phyloP scores from a whole-genome alignment of 2,329 filamentous ascomycete species.

The Colletotrichum acutatum region DNA sequence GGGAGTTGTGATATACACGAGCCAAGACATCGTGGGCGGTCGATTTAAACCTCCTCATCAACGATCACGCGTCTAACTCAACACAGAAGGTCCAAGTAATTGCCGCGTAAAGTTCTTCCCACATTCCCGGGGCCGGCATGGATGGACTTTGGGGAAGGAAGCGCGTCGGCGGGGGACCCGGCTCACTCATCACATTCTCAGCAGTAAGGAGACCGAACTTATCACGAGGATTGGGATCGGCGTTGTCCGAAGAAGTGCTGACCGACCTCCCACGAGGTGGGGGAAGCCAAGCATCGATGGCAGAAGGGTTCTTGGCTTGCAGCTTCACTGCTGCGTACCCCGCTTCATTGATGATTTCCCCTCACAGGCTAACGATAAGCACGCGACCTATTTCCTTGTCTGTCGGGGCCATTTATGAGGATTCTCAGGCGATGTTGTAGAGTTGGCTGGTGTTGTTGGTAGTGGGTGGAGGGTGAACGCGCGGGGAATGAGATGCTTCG shows the following conservation, averaged over 20 bases:
- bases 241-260: conserved; percentile 11
- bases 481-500: neutral
- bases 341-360: conserved; percentile 10
- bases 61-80: conserved; percentile 9
- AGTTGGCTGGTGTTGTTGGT: neutral
- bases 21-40: neutral
- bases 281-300: conserved; percentile 17
- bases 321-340: conserved; percentile 31
- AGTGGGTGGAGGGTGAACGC: neutral
- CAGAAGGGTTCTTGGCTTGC: conserved; percentile 29
- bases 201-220: neutral
- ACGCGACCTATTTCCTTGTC: conserved; percentile 25
- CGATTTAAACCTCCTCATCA: neutral
- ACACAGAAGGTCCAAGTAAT: conserved; percentile 21
- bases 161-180: neutral
- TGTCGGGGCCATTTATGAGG: too few relatives aligned
- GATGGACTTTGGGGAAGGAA: neutral
- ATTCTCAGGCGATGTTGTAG: neutral
- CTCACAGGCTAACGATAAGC: conserved; percentile 24
- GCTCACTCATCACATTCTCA: neutral
- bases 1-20: neutral
- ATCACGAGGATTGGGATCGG: conserved; percentile 18
- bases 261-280: neutral
- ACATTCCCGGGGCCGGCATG: neutral
- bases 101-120: conserved; percentile 10